Conservation (phyloP, 345 rosid genomes). For the Gossypium australe region DNA sequence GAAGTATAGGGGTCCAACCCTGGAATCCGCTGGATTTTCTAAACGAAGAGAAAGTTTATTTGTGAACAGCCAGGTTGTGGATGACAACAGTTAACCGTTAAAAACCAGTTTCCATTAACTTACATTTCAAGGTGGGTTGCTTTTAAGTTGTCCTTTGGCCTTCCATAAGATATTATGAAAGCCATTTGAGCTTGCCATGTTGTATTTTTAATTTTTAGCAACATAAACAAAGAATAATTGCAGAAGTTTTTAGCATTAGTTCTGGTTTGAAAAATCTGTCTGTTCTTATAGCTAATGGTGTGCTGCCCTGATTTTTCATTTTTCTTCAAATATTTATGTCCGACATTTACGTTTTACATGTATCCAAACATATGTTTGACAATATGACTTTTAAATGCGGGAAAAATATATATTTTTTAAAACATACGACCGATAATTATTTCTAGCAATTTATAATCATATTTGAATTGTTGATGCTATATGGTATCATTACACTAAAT, state of each 20-base stretch:
- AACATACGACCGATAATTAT: too few species aligned
- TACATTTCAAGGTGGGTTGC: conserved; percentile 1
- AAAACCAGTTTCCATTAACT: conserved; percentile 11
- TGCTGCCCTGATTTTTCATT: too few species aligned
- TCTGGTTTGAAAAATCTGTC: background rate
- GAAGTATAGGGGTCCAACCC: conserved; percentile 49
- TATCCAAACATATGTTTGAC: too few species aligned
- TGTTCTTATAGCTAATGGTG: too few species aligned
- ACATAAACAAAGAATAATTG: conserved; percentile 15
- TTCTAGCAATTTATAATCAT: too few species aligned
- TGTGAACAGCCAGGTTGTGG: conserved; percentile 51
- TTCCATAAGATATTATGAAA: conserved; percentile 12
- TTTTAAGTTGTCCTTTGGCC: conserved; percentile 7
- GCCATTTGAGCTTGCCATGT: conserved; percentile 18
- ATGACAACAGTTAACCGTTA: conserved; percentile 41
- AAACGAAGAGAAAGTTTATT: conserved; percentile 60
- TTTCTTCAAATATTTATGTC: too few species aligned
- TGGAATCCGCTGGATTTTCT: conserved; percentile 54
- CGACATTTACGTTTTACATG: too few species aligned
- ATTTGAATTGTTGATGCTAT: too few species aligned
- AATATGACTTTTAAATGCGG: too few species aligned
- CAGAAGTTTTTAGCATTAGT: conserved; percentile 1
- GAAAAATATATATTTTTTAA: too few species aligned
- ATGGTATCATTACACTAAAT: too few species aligned
- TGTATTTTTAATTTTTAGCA: conserved; percentile 20